These are phyloP conservation scores for Parasitella parasitica DNA, from an alignment of 371 early-diverging fungal species.

Conservation along the genomic window DNA sequence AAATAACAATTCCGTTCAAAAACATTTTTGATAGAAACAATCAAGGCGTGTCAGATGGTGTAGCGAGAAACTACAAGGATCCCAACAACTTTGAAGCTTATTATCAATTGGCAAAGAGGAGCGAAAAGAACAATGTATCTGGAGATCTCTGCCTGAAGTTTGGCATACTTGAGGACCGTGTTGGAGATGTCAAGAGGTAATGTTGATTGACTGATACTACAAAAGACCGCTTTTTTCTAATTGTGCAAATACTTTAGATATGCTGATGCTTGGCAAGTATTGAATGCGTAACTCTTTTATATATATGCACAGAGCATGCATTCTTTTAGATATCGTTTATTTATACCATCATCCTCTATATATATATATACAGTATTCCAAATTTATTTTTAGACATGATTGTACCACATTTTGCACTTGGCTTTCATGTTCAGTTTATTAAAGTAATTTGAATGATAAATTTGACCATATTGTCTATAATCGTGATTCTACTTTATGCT, in stretches of 20 bases:
- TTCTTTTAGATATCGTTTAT: not conserved
- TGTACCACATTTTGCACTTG: not conserved
- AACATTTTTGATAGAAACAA: constrained; percentile 56
- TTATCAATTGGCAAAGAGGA: constrained; percentile 36
- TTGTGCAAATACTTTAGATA: not conserved
- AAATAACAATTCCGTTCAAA: constrained; percentile 55
- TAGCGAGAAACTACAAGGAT: constrained; percentile 52
- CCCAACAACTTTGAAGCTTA: constrained; percentile 46
- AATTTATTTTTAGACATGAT: not conserved
- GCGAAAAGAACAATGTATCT: constrained; percentile 42
- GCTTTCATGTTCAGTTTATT: not conserved
- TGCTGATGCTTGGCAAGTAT: constrained; percentile 12
- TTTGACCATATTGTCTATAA: not conserved
- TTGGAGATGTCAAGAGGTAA: constrained; percentile 42
- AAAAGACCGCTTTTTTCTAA: not conserved
- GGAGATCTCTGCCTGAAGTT: constrained; percentile 46
- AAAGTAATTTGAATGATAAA: not conserved
- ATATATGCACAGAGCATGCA: not conserved
- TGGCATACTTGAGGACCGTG: constrained; percentile 40
- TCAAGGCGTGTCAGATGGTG: constrained; percentile 37
- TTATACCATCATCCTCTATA: not conserved
- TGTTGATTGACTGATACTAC: not conserved
- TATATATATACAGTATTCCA: too few relatives aligned
- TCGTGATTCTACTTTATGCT: too few relatives aligned
- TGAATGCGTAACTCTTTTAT: not conserved